Evolutionary conservation across 1,284 basidiomycete genomes (phyloP).

Genomic region (Ceratobasidium theobromae): DNA sequence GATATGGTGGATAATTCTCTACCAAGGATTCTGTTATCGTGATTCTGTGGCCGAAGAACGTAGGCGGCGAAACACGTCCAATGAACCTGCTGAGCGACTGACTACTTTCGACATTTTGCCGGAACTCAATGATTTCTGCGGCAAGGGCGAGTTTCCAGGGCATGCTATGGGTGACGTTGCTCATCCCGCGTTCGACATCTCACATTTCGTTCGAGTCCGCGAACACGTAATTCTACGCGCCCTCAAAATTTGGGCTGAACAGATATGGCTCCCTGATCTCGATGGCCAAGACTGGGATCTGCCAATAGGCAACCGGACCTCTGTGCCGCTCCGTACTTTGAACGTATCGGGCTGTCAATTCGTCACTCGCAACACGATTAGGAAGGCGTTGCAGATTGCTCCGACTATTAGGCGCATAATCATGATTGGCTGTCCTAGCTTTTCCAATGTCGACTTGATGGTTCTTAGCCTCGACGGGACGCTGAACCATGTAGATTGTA

Average conservation of each 20-base stretch:
- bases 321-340: slow-evolving; percentile 5
- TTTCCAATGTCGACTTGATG: neutral
- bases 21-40: slow-evolving; percentile 21
- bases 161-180: slow-evolving; percentile 7
- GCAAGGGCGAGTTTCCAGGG: slow-evolving; percentile 11
- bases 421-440: slow-evolving; percentile 9
- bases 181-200: slow-evolving; percentile 20
- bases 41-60: slow-evolving; percentile 4
- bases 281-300: neutral
- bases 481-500: slow-evolving; percentile 5
- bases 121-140: neutral
- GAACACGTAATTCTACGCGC: slow-evolving; percentile 7
- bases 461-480: slow-evolving; percentile 9
- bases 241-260: slow-evolving; percentile 10
- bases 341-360: slow-evolving; percentile 20
- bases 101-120: neutral
- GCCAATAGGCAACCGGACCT: neutral
- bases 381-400: neutral
- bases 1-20: neutral
- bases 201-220: neutral
- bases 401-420: slow-evolving; percentile 20
- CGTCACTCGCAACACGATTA: slow-evolving; percentile 17
- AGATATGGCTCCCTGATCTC: slow-evolving; percentile 18
- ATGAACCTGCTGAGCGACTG: too few species aligned
- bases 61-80: too few species aligned